phyloP scores from a whole-genome alignment of 768 basidiomycete genomes.

The Podaxis carcinomalis region DNA sequence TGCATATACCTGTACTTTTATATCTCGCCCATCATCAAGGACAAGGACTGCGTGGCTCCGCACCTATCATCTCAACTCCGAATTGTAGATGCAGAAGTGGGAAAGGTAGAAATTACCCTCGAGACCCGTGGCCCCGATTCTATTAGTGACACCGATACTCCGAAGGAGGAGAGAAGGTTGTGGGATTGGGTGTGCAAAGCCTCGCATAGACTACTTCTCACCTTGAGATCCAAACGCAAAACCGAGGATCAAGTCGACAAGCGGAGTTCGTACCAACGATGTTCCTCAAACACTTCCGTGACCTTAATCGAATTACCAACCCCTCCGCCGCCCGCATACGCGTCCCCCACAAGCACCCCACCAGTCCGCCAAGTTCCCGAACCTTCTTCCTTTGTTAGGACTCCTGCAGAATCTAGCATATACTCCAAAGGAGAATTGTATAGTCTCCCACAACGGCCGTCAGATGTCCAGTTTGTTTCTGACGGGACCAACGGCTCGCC shows the following conservation, averaged over 20 bases:
- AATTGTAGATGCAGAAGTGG: background rate
- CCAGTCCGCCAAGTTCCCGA: background rate
- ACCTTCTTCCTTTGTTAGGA: background rate
- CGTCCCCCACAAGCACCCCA: background rate
- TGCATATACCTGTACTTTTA: conserved; percentile 1
- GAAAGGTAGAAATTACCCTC: background rate
- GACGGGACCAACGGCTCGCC: background rate
- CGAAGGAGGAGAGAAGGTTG: background rate
- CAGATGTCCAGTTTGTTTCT: background rate
- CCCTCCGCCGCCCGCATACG: background rate
- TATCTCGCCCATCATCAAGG: conserved; percentile 2
- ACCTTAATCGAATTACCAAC: background rate
- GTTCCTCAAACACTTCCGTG: background rate
- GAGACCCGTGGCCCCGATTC: background rate
- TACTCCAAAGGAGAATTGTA: background rate
- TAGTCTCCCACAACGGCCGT: background rate
- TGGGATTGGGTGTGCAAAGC: background rate
- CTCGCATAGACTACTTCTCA: background rate
- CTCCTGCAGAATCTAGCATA: background rate
- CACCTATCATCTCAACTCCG: background rate
- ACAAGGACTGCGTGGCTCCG: background rate
- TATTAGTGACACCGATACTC: background rate
- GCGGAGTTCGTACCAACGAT: background rate
- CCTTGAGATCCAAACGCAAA: background rate
- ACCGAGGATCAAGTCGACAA: background rate